Conservation (phyloP, 1,284 basidiomycete species). For the Sporisorium scitamineum region DNA sequence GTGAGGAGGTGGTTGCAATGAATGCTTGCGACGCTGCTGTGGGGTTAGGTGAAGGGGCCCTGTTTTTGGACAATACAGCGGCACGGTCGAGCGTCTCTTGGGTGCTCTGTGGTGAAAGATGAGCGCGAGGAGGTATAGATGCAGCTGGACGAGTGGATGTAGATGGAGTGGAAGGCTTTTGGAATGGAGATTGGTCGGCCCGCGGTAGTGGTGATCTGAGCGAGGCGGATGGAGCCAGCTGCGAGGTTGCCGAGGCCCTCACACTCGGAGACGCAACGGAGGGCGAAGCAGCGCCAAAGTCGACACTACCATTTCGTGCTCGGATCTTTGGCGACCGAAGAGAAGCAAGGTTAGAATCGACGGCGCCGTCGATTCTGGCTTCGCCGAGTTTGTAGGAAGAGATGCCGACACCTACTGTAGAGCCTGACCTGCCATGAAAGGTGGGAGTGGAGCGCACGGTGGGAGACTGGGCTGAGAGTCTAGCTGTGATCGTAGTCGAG, state of each 20-base stretch:
- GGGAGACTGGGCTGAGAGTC: conserved; percentile 31
- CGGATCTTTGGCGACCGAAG: conserved; percentile 25
- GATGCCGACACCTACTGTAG: conserved; percentile 14
- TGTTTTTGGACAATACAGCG: conserved; percentile 1
- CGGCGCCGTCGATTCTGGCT: conserved; percentile 15
- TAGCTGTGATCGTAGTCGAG: conserved; percentile 19
- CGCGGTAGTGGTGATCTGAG: conserved; percentile 26
- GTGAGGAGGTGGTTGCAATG: background rate
- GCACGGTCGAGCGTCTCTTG: conserved; percentile 21
- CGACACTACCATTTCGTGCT: conserved; percentile 31
- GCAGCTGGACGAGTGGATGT: conserved; percentile 18
- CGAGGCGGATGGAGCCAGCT: conserved; percentile 15
- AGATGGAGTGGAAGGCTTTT: conserved; percentile 19
- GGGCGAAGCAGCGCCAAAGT: conserved; percentile 15
- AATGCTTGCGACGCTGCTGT: conserved; percentile 16
- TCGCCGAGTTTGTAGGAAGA: conserved; percentile 24
- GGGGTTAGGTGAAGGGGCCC: conserved; percentile 9
- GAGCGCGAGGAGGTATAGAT: conserved; percentile 13
- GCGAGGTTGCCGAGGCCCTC: conserved; percentile 11
- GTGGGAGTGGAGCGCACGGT: conserved; percentile 29
- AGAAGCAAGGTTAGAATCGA: conserved; percentile 24
- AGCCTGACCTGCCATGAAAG: conserved; percentile 26
- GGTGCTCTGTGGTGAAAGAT: conserved; percentile 29
- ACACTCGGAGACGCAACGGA: conserved; percentile 12
- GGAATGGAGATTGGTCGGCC: conserved; percentile 22